Evolutionary conservation across 306 rosid species (phyloP), one percentile per base, ranked within the genome.

Genomic region (Acmispon strigosus): DNA sequence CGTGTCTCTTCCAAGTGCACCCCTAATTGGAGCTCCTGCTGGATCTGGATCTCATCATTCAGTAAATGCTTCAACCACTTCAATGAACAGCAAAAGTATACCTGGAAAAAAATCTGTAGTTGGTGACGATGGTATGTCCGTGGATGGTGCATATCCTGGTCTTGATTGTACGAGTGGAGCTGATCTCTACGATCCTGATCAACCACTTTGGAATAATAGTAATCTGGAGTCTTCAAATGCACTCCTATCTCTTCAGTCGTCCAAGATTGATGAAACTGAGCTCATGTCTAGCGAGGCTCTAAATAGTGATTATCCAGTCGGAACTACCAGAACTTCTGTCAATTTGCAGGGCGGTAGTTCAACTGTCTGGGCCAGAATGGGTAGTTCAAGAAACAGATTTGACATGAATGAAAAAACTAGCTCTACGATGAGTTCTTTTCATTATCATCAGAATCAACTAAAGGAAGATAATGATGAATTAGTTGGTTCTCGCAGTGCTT

Each of bases 121-220:
- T 24, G 75, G 83, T 36, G 91, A 89, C 76, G 97, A 89, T 74
- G 75, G 83, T 66, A 77, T 84, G 88, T 78, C 82, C 6, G 70
- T 87, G 81, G 88, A 83, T 75, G 86, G 96, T 77, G 82, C 85
- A 37, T 90, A 85, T 84, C 73, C 90, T 9, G 90, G 87, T 83
- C 73, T 87, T 69, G 89, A 75, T 80, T 75, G 78, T 76, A 77
- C 82, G 17, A 82, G 83, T 71, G 97, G 85, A 77, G 86, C 96
- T 59, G 99, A 95, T 82, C 81, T 91, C 68, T 95, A 95, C 70
- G 99, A 95, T 85, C 99, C 99, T 52, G 99, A 95, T 80, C 99
- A 95, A 84, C 99, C 99, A 15, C 83, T 95, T 78, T 95, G 99
- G 99, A 95, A 88, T 79, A 87, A 90, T 82, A 81, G 76, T 75